Conservation (phyloP, 1,284 basidiomycete species). For the Puccinia brachypodii region DNA sequence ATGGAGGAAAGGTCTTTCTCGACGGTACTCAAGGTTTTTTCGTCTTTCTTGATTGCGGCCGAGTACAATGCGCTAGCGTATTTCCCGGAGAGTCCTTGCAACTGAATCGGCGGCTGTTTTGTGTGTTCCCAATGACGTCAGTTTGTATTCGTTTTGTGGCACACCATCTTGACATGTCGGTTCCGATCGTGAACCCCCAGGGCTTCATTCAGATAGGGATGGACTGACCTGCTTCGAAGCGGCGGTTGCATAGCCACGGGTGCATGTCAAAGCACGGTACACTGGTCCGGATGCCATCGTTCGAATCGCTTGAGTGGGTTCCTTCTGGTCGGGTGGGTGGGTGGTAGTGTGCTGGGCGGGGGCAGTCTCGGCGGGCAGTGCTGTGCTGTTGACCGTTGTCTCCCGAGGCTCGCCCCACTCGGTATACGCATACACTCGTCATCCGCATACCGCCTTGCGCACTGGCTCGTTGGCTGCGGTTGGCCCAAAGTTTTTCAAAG, state of each 20-base stretch:
- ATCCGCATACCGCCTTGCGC: background rate
- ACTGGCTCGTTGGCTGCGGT: background rate
- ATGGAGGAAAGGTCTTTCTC: slow-evolving; percentile 51
- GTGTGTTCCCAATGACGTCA: slow-evolving; percentile 10
- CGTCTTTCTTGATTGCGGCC: slow-evolving; percentile 76
- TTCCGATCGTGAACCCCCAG: background rate
- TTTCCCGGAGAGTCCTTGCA: slow-evolving; percentile 67
- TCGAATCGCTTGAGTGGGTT: background rate
- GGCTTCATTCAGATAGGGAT: background rate
- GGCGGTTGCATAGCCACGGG: slow-evolving; percentile 42
- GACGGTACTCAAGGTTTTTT: slow-evolving; percentile 56
- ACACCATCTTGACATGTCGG: background rate
- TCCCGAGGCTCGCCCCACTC: slow-evolving; percentile 2
- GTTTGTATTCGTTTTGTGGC: background rate
- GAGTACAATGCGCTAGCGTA: slow-evolving; percentile 93
- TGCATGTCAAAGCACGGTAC: slow-evolving; percentile 39
- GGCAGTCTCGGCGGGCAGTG: too few species aligned
- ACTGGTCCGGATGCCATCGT: slow-evolving; percentile 34
- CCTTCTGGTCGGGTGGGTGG: background rate
- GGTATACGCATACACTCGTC: slow-evolving; percentile 7
- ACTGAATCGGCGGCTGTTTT: slow-evolving; percentile 49
- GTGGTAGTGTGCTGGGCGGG: background rate
- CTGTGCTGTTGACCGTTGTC: background rate
- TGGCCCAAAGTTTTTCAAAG: background rate
- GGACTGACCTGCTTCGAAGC: slow-evolving; percentile 39